Evolutionary conservation across 2,329 filamentous ascomycete species (phyloP).

Genomic region (Penicillium sp.): DNA sequence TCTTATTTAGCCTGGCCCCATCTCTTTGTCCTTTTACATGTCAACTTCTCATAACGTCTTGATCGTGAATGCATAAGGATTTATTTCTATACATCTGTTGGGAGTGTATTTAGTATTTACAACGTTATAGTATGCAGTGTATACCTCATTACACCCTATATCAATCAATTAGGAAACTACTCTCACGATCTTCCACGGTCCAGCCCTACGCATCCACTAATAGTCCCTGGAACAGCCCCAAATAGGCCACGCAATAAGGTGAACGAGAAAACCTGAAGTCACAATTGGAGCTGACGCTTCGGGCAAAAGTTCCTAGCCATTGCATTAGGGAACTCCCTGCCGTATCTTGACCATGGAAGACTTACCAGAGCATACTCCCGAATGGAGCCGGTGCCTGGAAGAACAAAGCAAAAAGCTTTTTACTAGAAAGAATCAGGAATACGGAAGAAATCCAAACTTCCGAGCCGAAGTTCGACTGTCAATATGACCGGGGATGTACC

Average conservation of each 20-base stretch:
- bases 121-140: no score
- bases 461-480: neutral
- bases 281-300: constrained; percentile 8
- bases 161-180: neutral
- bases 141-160: no score
- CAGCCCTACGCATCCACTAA: constrained; percentile 3
- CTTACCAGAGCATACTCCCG: neutral
- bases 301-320: constrained; percentile 24
- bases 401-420: neutral
- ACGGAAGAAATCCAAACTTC: neutral
- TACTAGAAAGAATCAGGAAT: neutral
- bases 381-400: constrained; percentile 3
- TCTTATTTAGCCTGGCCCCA: constrained; percentile 27
- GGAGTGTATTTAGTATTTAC: no score
- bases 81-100: no score
- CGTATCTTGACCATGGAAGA: constrained; percentile 14
- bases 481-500: neutral
- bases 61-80: no score
- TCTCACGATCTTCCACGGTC: constrained; percentile 9
- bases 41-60: neutral
- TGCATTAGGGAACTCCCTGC: constrained; percentile 3
- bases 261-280: constrained; percentile 22
- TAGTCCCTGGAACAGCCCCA: neutral
- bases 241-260: neutral
- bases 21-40: constrained; percentile 1